Evolutionary conservation across 2,329 filamentous ascomycete genomes (phyloP), one percentile per base, ranked within the genome.

Genomic region (Paradendryphiella salina): DNA sequence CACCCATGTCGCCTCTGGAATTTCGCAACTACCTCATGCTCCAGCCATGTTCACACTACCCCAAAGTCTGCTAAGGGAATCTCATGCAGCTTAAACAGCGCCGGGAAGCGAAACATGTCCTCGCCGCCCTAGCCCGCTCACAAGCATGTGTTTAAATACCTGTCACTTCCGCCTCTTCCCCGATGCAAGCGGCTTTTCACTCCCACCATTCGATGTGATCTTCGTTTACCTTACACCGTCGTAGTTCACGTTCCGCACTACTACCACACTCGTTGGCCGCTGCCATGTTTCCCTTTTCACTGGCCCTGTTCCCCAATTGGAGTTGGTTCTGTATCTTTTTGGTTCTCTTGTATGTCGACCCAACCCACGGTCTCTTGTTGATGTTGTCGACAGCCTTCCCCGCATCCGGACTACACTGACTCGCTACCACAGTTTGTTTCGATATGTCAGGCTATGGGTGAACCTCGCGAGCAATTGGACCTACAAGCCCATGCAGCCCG

Each of bases 401-500:
- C 47, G 50, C 46, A 46, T 26, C 46, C 45, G 32, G 43, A 43
- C 37, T 21, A 32, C 37, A 59, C 67, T 71, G 62, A 71, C 65
- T 59, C 52, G 47, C 40, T 38, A 7, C 35, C 39, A 46, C 60
- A 96, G 92, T 85, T 68, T 93, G 54, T 90, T 95, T 79, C 88
- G 93, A 63, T 96, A 96, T 76, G 67, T 90, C 54, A 88, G 93
- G 59, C 82, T 96, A 61, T 79, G 96, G 64, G 86, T 96, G 63
- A 94, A 96, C 71, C 85, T 89, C 65, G 77, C 89, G 64, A 72
- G 71, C 38, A 90, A 89, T 64, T 92, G 90, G 88, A 80, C 80
- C 9, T 96, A 96, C 77, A 88, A 85, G 73, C 91, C 92, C 20
- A 89, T 91, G 56, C 88, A 88, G 34, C 87, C 93, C 46, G 88